phyloP scores from a whole-genome alignment of 495 filamentous ascomycete species.

The Baudoinia panamericana region DNA sequence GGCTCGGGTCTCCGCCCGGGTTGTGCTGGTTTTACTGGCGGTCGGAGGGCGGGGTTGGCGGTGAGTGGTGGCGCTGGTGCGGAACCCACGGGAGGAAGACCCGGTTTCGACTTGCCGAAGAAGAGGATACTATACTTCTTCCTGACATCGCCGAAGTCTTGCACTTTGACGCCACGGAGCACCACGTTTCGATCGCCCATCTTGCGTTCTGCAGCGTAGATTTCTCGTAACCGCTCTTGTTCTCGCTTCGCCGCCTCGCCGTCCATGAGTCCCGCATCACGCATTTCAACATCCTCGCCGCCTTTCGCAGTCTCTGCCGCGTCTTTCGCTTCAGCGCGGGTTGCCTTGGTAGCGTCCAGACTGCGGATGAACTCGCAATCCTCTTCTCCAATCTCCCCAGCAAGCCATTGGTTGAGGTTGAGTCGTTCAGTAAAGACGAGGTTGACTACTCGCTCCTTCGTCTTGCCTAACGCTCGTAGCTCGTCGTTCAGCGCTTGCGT shows the following conservation, averaged over 20 bases:
- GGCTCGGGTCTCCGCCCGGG: conserved; percentile 61
- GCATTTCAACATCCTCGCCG: conserved; percentile 38
- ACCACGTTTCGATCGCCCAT: conserved; percentile 88
- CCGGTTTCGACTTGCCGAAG: conserved; percentile 38
- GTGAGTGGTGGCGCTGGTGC: conserved; percentile 24
- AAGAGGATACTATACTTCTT: conserved; percentile 60
- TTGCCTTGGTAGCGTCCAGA: conserved; percentile 39
- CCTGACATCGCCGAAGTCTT: conserved; percentile 94
- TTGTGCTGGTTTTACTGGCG: conserved; percentile 19
- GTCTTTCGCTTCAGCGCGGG: conserved; percentile 30
- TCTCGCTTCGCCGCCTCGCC: conserved; percentile 50
- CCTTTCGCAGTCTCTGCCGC: conserved; percentile 39
- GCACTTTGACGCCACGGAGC: conserved; percentile 64
- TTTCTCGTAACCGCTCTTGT: conserved; percentile 69
- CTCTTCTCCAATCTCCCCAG: conserved; percentile 41
- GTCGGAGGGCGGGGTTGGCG: conserved; percentile 29
- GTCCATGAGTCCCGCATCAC: conserved; percentile 36
- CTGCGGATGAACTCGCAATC: conserved; percentile 86
- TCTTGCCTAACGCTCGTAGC: conserved; percentile 43
- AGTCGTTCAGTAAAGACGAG: conserved; percentile 80
- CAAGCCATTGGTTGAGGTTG: conserved; percentile 82
- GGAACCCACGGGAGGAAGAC: no score
- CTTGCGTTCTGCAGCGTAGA: conserved; percentile 78
- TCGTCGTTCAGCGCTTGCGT: conserved; percentile 71
- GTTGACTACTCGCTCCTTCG: conserved; percentile 58